Percentiles rank a stretch among this genome's conserved stretches.
Conservation (phyloP, 495 filamentous ascomycete species). For the Xylaria acuta region DNA sequence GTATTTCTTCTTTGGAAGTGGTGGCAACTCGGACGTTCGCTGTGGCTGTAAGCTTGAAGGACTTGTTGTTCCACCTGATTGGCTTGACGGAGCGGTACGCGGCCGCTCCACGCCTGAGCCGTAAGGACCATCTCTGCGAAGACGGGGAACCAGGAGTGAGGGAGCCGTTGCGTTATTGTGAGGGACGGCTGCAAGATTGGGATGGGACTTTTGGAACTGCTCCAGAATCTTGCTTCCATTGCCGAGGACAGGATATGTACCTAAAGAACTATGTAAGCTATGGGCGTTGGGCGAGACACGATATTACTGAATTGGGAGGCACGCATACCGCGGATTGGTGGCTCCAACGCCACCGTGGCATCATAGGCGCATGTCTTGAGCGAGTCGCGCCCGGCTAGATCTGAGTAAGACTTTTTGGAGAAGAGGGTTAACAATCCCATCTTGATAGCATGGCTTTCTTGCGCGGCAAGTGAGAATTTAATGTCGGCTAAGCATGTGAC, state of each 20-base stretch:
- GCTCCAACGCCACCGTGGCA: constrained; percentile 35
- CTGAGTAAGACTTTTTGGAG: constrained; percentile 37
- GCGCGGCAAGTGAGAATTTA: background rate
- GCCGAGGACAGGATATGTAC: constrained; percentile 40
- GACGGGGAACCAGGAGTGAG: constrained; percentile 39
- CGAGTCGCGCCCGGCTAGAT: constrained; percentile 29
- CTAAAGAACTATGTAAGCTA: constrained; percentile 36
- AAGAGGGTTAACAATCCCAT: constrained; percentile 55
- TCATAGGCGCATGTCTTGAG: constrained; percentile 44
- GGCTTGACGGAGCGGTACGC: constrained; percentile 41
- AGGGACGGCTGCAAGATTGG: constrained; percentile 34
- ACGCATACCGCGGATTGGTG: constrained; percentile 46
- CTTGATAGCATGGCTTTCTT: constrained; percentile 25
- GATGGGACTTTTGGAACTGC: constrained; percentile 38
- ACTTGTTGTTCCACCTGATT: constrained; percentile 12
- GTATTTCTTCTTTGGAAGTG: constrained; percentile 32
- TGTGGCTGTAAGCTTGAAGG: constrained; percentile 28
- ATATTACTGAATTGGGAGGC: constrained; percentile 34
- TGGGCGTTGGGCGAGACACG: constrained; percentile 24
- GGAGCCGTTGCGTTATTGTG: constrained; percentile 39
- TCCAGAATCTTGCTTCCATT: constrained; percentile 40
- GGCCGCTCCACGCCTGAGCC: constrained; percentile 41
- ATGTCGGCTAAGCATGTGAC: background rate
- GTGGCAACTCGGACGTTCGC: constrained; percentile 23
- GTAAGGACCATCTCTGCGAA: constrained; percentile 26